Base-by-base conservation (phyloP, 106 monocot genomes). In the Apostasia ramifera region DNA sequence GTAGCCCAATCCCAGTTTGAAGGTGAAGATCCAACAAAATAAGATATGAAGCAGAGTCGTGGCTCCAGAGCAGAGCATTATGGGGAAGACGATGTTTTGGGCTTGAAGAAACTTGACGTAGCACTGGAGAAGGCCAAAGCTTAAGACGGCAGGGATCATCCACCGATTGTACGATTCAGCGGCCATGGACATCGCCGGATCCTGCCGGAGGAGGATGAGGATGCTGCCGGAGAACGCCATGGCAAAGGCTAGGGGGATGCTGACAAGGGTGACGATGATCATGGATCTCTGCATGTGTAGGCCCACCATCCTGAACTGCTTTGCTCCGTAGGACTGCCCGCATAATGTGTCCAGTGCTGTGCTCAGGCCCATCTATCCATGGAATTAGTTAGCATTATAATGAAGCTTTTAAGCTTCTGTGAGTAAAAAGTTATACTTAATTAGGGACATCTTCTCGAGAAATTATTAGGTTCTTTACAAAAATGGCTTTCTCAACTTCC, bases 331-430 rank as follows among this genome's bases (percentile, higher is more conserved):
- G 41, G 85, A 70, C 46, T 85, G 92, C 14, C 92, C 92, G 66
- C 92, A 92, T 38, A 88, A 73, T n/a, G 92, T 92, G 41, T 92
- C 92, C 63, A 92, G 58, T 50, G 88, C 91, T 50, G 56, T 80
- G 55, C 72, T 84, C 85, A 88, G 76, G 44, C 88, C 88, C 75
- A 92, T 67, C 91, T 48, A 55, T 51, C 12, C 15, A 57, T 57
- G 10, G 52, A 26, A 26, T 26, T 26, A 26, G 26, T n/a, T n/a
- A n/a, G n/a, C n/a, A n/a, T n/a, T n/a, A n/a, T n/a, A n/a, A n/a
- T n/a, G n/a, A n/a, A n/a, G n/a, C n/a, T n/a, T n/a, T n/a, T n/a
- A n/a, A n/a, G n/a, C n/a, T n/a, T n/a, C n/a, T n/a, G n/a, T n/a
- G n/a, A n/a, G n/a, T n/a, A n/a, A n/a, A n/a, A n/a, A n/a, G n/a